Evolutionary conservation across 805 yeast genomes (phyloP).

Genomic region (Nakazawaea pomicola): DNA sequence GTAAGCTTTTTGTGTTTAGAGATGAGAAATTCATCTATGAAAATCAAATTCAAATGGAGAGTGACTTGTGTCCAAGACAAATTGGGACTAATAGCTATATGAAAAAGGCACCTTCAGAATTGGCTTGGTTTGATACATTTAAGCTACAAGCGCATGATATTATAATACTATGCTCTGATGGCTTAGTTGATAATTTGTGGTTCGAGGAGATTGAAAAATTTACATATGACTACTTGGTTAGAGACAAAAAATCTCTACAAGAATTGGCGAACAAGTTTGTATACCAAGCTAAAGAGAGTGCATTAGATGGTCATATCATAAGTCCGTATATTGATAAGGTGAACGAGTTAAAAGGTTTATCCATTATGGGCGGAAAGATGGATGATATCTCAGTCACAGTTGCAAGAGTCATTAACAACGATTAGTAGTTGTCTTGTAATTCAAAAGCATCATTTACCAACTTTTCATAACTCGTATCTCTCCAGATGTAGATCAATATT

Average conservation of each 20-base stretch:
- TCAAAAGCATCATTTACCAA: background rate
- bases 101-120: slow-evolving; percentile 36
- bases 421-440: slow-evolving; percentile 1
- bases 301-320: slow-evolving; percentile 47
- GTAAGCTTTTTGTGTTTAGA: slow-evolving; percentile 42
- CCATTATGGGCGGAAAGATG: slow-evolving; percentile 46
- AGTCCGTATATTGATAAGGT: slow-evolving; percentile 51
- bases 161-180: slow-evolving; percentile 46
- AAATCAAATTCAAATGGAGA: slow-evolving; percentile 42
- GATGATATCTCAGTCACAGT: slow-evolving; percentile 51
- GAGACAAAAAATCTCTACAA: slow-evolving; percentile 25
- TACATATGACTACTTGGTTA: slow-evolving; percentile 1
- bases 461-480: background rate
- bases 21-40: slow-evolving; percentile 36
- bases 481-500: background rate
- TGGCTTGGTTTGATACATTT: slow-evolving; percentile 41
- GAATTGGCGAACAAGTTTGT: slow-evolving; percentile 36
- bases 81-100: slow-evolving; percentile 44
- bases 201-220: slow-evolving; percentile 36
- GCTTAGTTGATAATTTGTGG: slow-evolving; percentile 48
- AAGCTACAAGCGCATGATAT: slow-evolving; percentile 37
- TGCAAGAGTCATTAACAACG: slow-evolving; percentile 32
- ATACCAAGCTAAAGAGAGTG: slow-evolving; percentile 40
- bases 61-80: slow-evolving; percentile 46
- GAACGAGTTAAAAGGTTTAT: slow-evolving; percentile 32